These are phyloP conservation scores for Aureobasidium sp. DNA, from an alignment of 2,329 filamentous ascomycete genomes.

Conservation along the genomic window DNA sequence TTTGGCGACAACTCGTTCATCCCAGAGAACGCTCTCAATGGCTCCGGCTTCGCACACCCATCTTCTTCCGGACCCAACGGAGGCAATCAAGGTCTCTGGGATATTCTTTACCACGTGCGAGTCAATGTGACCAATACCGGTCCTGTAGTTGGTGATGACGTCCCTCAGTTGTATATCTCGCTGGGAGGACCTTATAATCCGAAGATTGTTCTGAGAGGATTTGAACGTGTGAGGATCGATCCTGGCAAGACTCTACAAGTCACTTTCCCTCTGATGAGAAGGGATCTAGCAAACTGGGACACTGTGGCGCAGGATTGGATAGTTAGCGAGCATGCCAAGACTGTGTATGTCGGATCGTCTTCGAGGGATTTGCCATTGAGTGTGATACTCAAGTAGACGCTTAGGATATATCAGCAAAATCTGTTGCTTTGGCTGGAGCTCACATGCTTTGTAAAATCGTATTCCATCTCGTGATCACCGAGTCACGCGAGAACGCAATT, in stretches of 20 bases:
- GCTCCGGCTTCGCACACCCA: conserved; percentile 60
- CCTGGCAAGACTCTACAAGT: conserved; percentile 73
- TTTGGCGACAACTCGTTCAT: conserved; percentile 69
- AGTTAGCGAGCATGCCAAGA: neutral
- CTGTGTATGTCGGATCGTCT: neutral
- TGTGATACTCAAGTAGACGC: neutral
- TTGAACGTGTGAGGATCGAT: conserved; percentile 77
- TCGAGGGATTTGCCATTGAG: neutral
- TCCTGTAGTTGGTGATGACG: conserved; percentile 66
- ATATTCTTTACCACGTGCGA: conserved; percentile 70
- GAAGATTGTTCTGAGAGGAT: conserved; percentile 72
- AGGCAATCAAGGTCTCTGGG: conserved; percentile 70
- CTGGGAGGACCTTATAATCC: conserved; percentile 79
- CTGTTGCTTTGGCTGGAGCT: too few relatives aligned
- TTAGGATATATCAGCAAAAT: too few relatives aligned
- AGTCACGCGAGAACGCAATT: too few relatives aligned
- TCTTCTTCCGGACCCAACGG: conserved; percentile 70
- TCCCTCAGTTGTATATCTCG: conserved; percentile 78
- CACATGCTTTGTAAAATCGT: too few relatives aligned
- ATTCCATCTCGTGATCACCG: too few relatives aligned
- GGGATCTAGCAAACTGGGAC: conserved; percentile 91
- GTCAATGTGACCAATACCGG: conserved; percentile 78
- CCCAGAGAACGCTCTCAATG: conserved; percentile 62
- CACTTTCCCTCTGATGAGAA: conserved; percentile 71
- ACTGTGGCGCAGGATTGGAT: conserved; percentile 77